Base-by-base conservation (phyloP, 306 rosid species). In the Alnus rubra region DNA sequence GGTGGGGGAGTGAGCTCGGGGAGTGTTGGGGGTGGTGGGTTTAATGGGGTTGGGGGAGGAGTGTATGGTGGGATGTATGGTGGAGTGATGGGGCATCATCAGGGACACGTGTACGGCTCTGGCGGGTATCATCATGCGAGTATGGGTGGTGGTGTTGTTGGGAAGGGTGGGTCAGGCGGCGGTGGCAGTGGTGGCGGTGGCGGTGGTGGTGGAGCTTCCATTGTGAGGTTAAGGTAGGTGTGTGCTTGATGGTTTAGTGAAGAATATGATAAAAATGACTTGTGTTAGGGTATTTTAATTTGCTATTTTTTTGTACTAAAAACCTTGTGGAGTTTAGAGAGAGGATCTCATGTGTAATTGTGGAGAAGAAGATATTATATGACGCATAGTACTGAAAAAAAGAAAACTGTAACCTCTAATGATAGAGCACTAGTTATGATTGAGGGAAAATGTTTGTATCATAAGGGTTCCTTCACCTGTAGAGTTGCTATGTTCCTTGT, bases 21-120 rank as follows among this genome's bases (percentile, higher is more conserved):
- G 53, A 68, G 48, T 68, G 37, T 19, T 65, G 72, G 44, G 5
- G 78, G 75, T 28, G 79, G 76, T 8, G 88, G 81, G 51, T 89
- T 51, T 77, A 87, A 85, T 11, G 93, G 88, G 15, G 85, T 69
- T 2, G 82, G 83, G 10, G 88, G 86, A 10, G 82, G 86, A 10
- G 82, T 87, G 83, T 89, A 87, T 54, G 93, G 89, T 51, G 93
- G 89, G 85, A 78, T 85, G 84, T 68, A 68, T 68, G 72, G 72
- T 0, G 72, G 72, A 13, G 81, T 84, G 80, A 62, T 86, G 80
- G 91, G 87, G 4, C 87, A 87, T 59, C 86, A 87, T 82, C 87
- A 86, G 71, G 91, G 89, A 51, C 88, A 79, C 14, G 78, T 82
- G 76, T 88, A 84, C 82, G 86, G 85, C 53, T 67, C 88, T 2